Conservation (phyloP, 1,139 yeast genomes). For the Yamadazyma membranifaciens region DNA sequence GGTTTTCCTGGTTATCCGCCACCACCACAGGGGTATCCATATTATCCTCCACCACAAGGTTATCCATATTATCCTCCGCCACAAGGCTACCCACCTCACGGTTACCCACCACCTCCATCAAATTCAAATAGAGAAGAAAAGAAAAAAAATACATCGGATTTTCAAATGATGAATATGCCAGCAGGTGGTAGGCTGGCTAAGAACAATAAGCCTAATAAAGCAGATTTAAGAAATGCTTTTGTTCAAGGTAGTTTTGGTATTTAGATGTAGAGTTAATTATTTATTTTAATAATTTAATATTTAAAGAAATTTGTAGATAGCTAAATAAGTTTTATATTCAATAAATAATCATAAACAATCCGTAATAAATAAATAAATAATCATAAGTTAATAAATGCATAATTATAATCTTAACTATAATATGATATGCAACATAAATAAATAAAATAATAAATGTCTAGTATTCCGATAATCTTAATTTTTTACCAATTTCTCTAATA, state of each 20-base stretch:
- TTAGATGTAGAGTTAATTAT: neutral
- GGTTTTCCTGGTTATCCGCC: neutral
- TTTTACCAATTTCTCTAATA: conserved; percentile 66
- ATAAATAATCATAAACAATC: conserved; percentile 2
- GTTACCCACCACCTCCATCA: conserved; percentile 14
- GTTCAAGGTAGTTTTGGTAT: conserved; percentile 44
- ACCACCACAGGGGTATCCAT: conserved; percentile 4
- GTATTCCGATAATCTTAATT: conserved; percentile 71
- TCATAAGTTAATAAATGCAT: conserved; percentile 7
- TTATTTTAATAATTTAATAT: neutral
- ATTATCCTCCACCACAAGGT: neutral
- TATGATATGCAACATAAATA: conserved; percentile 9
- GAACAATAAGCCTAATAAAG: conserved; percentile 35
- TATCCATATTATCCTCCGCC: conserved; percentile 1
- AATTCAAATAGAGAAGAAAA: conserved; percentile 6
- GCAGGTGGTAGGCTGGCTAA: conserved; percentile 32
- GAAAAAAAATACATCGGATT: conserved; percentile 19
- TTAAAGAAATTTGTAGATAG: conserved; percentile 4
- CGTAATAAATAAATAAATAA: conserved; percentile 7
- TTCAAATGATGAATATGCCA: conserved; percentile 40
- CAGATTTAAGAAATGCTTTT: conserved; percentile 42
- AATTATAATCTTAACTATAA: conserved; percentile 5
- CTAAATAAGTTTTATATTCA: conserved; percentile 8
- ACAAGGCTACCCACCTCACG: conserved; percentile 7
- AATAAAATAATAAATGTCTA: conserved; percentile 20